These are phyloP conservation scores for Aurifilum marmelostoma DNA, from an alignment of 2,329 filamentous ascomycete genomes.

Conservation along the genomic window DNA sequence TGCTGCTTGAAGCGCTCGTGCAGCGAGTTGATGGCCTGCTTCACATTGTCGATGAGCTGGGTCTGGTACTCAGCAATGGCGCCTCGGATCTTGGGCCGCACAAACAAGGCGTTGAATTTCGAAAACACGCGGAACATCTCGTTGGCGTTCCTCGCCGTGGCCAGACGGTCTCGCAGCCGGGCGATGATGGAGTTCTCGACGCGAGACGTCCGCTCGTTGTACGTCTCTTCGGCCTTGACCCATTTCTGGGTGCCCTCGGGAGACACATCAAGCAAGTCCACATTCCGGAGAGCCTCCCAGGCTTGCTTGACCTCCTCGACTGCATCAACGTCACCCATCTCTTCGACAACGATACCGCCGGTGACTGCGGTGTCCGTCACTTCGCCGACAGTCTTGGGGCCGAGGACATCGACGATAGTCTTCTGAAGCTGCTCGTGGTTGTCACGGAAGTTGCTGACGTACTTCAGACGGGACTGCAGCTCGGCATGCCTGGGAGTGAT, in stretches of 20 bases:
- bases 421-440: slow-evolving; percentile 97
- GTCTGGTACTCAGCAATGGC: slow-evolving; percentile 98
- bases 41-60: slow-evolving; percentile 96
- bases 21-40: slow-evolving; percentile 88
- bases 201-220: slow-evolving; percentile 95
- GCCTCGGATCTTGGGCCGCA: slow-evolving; percentile 97
- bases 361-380: slow-evolving; percentile 59
- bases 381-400: slow-evolving; percentile 66
- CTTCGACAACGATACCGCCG: slow-evolving; percentile 75
- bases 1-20: slow-evolving; percentile 99
- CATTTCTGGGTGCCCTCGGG: slow-evolving; percentile 87
- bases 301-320: slow-evolving; percentile 95
- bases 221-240: slow-evolving; percentile 91
- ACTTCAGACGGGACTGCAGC: slow-evolving; percentile 87
- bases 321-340: slow-evolving; percentile 96
- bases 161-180: slow-evolving; percentile 85
- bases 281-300: slow-evolving; percentile 90
- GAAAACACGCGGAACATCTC: slow-evolving; percentile 99
- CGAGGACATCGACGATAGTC: slow-evolving; percentile 96
- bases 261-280: slow-evolving; percentile 92
- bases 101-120: slow-evolving; percentile 98
- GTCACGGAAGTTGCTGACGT: slow-evolving; percentile 91
- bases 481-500: slow-evolving; percentile 85
- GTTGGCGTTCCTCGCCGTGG: slow-evolving; percentile 94
- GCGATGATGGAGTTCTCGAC: slow-evolving; percentile 99